phyloP scores from a whole-genome alignment of 768 basidiomycete genomes.

The Coprinopsis cinerea region DNA sequence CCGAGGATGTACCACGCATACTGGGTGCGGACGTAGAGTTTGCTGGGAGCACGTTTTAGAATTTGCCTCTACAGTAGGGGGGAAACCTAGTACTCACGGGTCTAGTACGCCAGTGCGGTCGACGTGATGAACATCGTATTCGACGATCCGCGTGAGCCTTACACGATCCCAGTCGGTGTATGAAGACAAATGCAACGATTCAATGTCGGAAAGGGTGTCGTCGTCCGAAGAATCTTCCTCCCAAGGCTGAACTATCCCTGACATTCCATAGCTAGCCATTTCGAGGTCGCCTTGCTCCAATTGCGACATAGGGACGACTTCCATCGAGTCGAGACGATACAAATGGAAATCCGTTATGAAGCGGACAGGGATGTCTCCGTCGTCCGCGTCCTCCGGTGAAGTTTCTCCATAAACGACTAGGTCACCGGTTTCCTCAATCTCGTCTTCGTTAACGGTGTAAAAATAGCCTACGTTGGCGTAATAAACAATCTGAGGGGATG shows the following conservation, averaged over 20 bases:
- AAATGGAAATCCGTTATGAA: constrained; percentile 48
- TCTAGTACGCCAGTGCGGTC: constrained; percentile 29
- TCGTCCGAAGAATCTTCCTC: constrained; percentile 22
- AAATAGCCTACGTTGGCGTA: neutral
- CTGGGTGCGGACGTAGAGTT: constrained; percentile 57
- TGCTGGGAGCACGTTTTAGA: constrained; percentile 28
- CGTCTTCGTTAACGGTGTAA: constrained; percentile 20
- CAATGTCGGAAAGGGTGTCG: constrained; percentile 19
- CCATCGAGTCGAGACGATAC: constrained; percentile 33
- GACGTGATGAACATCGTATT: constrained; percentile 42
- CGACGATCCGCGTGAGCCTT: constrained; percentile 36
- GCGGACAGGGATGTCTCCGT: constrained; percentile 47
- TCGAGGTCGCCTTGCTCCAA: constrained; percentile 29
- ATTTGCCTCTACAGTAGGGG: neutral
- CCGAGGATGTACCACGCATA: constrained; percentile 69
- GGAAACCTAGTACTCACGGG: constrained; percentile 28
- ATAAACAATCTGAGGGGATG: neutral
- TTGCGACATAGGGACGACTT: constrained; percentile 34
- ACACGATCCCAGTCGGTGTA: constrained; percentile 20
- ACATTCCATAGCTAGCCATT: constrained; percentile 26
- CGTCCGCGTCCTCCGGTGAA: constrained; percentile 9
- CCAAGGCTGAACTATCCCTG: constrained; percentile 37
- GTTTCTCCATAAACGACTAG: constrained; percentile 41
- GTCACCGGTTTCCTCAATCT: constrained; percentile 34
- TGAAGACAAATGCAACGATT: constrained; percentile 9